A percentile compares a stretch with the other conserved stretches of the same genome.
phyloP scores from a whole-genome alignment of 2,329 filamentous ascomycete species.

The Penicillium sp. region DNA sequence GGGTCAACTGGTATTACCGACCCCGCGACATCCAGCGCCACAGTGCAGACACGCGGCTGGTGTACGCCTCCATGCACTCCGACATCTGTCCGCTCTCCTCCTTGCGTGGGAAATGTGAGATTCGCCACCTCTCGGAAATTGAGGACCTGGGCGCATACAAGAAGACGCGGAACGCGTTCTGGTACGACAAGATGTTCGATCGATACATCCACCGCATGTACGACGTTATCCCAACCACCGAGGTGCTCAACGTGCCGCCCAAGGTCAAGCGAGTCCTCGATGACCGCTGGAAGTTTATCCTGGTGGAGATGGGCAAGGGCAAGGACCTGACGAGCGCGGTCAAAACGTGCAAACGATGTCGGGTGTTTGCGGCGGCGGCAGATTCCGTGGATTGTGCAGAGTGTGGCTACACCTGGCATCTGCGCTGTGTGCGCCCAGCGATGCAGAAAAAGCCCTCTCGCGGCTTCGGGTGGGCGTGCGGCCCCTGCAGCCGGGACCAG shows the following conservation, averaged over 20 bases:
- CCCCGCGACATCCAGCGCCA: slow-evolving; percentile 93
- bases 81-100: slow-evolving; percentile 90
- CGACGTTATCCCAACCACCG: slow-evolving; percentile 85
- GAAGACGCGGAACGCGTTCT: slow-evolving; percentile 80
- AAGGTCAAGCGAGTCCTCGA: slow-evolving; percentile 94
- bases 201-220: slow-evolving; percentile 98
- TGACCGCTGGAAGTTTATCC: slow-evolving; percentile 92
- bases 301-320: slow-evolving; percentile 86
- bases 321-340: slow-evolving; percentile 95
- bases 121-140: slow-evolving; percentile 83
- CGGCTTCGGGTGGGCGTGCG: slow-evolving; percentile 97
- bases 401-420: slow-evolving; percentile 92
- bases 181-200: slow-evolving; percentile 96
- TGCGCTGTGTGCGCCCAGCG: slow-evolving; percentile 92
- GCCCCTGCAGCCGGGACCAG: slow-evolving; percentile 90
- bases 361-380: slow-evolving; percentile 85
- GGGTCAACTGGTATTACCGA: slow-evolving; percentile 97
- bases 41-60: slow-evolving; percentile 79
- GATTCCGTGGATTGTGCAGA: slow-evolving; percentile 97
- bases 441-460: slow-evolving; percentile 92
- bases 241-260: slow-evolving; percentile 92
- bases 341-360: slow-evolving; percentile 92
- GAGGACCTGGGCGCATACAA: slow-evolving; percentile 75
- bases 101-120: slow-evolving; percentile 86
- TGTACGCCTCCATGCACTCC: slow-evolving; percentile 98